These are phyloP conservation scores for Glutinoglossum americanum DNA, from an alignment of 495 filamentous ascomycete species.

Conservation along the genomic window DNA sequence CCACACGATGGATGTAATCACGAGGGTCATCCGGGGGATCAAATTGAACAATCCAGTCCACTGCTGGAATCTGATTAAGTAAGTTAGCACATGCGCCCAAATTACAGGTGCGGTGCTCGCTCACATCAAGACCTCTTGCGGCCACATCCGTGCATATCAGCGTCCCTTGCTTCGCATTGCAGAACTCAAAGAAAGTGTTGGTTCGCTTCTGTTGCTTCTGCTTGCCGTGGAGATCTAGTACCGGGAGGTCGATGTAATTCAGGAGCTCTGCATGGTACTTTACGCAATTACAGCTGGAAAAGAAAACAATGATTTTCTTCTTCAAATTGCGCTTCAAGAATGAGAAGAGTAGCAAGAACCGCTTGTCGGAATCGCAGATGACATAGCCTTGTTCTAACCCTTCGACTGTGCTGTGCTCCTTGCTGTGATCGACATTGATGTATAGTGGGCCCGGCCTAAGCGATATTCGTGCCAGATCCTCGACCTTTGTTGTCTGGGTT, in stretches of 20 bases:
- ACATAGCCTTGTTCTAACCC: conserved; percentile 92
- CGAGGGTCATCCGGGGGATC: conserved; percentile 81
- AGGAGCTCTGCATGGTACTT: conserved; percentile 87
- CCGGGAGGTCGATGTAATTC: conserved; percentile 89
- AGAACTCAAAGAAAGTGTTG: conserved; percentile 96
- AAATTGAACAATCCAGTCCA: conserved; percentile 93
- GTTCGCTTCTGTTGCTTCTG: conserved; percentile 96
- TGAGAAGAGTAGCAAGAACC: conserved; percentile 85
- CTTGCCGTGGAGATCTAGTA: conserved; percentile 74
- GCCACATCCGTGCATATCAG: conserved; percentile 95
- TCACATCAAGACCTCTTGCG: conserved; percentile 71
- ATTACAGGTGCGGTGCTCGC: conserved; percentile 10
- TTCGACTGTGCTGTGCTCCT: conserved; percentile 70
- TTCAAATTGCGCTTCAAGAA: conserved; percentile 79
- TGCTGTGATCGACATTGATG: conserved; percentile 72
- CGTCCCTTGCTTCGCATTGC: conserved; percentile 75
- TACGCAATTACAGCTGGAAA: conserved; percentile 81
- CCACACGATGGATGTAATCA: conserved; percentile 94
- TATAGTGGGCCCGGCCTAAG: conserved; percentile 81
- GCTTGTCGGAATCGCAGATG: conserved; percentile 75
- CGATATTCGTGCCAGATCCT: conserved; percentile 86
- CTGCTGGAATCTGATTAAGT: conserved; percentile 46
- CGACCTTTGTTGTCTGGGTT: conserved; percentile 95
- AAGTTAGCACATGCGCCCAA: background rate
- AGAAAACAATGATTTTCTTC: conserved; percentile 97